A percentile compares a stretch with the other conserved stretches of the same genome.
These are phyloP conservation scores for Galeopsis tetrahit DNA, from an alignment of 257 asterid genomes.

Conservation along the genomic window DNA sequence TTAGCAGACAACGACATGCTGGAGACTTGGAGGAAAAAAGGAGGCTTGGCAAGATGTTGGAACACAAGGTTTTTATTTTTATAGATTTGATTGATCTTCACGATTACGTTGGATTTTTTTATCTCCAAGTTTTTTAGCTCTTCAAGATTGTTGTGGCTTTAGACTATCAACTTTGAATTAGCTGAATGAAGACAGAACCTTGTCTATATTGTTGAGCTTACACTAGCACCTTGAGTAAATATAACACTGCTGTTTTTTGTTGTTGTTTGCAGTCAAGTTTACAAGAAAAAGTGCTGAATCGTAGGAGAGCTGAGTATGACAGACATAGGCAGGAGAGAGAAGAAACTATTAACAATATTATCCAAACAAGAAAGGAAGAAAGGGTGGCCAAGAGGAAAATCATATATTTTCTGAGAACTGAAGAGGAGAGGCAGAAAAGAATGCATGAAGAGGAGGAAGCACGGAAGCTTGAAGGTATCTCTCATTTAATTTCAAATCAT, in stretches of 20 bases:
- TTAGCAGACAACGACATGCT: conserved; percentile 36
- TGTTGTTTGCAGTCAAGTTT: conserved; percentile 20
- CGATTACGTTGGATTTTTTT: background rate
- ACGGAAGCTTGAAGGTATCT: conserved; percentile 77
- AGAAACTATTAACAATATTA: conserved; percentile 44
- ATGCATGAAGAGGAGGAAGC: conserved; percentile 86
- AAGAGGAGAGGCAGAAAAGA: conserved; percentile 75
- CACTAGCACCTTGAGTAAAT: background rate
- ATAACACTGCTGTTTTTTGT: background rate
- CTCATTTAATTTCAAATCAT: background rate
- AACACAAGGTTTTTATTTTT: conserved; percentile 29
- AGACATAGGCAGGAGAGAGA: conserved; percentile 35
- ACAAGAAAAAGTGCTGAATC: conserved; percentile 28
- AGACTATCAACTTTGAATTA: background rate
- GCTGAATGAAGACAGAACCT: background rate
- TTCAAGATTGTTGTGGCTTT: background rate
- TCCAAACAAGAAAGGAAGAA: conserved; percentile 64
- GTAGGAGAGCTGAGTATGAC: conserved; percentile 30
- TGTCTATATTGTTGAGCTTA: background rate
- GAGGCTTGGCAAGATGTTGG: conserved; percentile 34
- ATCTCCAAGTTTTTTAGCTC: background rate
- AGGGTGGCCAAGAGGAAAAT: conserved; percentile 72
- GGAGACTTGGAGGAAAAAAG: conserved; percentile 37
- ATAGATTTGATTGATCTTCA: background rate
- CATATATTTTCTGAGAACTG: conserved; percentile 61